Evolutionary conservation across 1,284 basidiomycete genomes (phyloP).

Genomic region (Mycena citricolor): DNA sequence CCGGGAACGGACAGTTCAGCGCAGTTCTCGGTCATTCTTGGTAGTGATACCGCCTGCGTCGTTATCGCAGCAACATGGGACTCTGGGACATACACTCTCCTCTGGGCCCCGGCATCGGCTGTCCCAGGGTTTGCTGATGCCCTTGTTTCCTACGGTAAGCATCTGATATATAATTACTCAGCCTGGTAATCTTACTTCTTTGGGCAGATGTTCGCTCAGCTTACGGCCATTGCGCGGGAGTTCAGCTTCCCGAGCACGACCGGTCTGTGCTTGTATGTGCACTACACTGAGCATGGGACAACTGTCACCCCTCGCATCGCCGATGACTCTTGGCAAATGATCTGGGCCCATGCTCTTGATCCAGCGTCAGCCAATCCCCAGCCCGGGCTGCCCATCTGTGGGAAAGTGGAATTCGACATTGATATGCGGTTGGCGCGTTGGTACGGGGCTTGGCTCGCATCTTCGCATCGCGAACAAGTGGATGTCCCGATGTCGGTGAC

Average conservation of each 20-base stretch:
- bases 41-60: slow-evolving; percentile 66
- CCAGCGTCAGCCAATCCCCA: slow-evolving; percentile 36
- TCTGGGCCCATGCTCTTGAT: slow-evolving; percentile 69
- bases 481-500: slow-evolving; percentile 44
- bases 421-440: slow-evolving; percentile 69
- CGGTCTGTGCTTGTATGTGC: slow-evolving; percentile 73
- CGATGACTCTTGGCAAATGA: slow-evolving; percentile 71
- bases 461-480: slow-evolving; percentile 44
- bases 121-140: slow-evolving; percentile 70
- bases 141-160: slow-evolving; percentile 71
- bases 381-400: slow-evolving; percentile 55
- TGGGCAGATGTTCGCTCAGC: slow-evolving; percentile 66
- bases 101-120: slow-evolving; percentile 60
- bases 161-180: background rate
- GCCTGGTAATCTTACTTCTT: background rate
- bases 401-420: slow-evolving; percentile 77
- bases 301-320: slow-evolving; percentile 67
- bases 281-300: slow-evolving; percentile 54
- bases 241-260: slow-evolving; percentile 75
- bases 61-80: slow-evolving; percentile 59
- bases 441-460: slow-evolving; percentile 67
- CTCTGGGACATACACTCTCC: slow-evolving; percentile 58
- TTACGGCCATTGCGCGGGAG: slow-evolving; percentile 74
- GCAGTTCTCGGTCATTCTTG: slow-evolving; percentile 57
- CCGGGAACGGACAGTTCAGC: slow-evolving; percentile 45